These are phyloP conservation scores for Corymbia citriodora DNA, from an alignment of 441 rosid genomes.

Conservation along the genomic window DNA sequence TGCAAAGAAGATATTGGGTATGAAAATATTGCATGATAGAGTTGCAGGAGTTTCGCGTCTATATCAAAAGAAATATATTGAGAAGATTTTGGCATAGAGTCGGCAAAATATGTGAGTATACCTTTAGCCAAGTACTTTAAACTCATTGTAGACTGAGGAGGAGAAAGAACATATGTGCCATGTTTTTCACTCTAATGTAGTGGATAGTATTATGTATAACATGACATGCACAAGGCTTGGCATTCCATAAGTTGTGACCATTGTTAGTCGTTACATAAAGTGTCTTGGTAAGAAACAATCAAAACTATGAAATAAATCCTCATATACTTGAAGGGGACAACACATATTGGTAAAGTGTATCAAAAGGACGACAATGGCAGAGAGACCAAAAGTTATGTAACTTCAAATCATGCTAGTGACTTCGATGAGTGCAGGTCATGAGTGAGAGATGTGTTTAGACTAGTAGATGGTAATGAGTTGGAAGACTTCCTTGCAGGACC, in stretches of 20 bases:
- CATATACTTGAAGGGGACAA: background rate
- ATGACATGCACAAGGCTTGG: background rate
- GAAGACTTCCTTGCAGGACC: background rate
- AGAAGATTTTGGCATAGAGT: background rate
- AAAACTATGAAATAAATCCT: background rate
- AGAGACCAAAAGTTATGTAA: background rate
- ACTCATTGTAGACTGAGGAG: background rate
- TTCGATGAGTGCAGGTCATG: background rate
- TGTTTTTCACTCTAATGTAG: background rate
- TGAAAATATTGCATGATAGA: background rate
- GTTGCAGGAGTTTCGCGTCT: background rate
- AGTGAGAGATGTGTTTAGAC: fast-evolving
- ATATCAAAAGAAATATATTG: background rate
- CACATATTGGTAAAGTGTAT: background rate
- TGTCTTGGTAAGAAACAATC: background rate
- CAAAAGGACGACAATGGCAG: fast-evolving
- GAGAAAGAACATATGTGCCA: fast-evolving
- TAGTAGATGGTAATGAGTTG: background rate
- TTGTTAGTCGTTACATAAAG: too few relatives aligned
- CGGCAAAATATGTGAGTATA: background rate
- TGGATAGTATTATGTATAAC: background rate
- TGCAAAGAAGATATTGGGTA: background rate
- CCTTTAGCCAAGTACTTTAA: background rate
- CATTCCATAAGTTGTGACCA: too few relatives aligned
- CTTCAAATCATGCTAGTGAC: background rate